Conservation (phyloP, 768 basidiomycete genomes). For the Boletus speciosus region DNA sequence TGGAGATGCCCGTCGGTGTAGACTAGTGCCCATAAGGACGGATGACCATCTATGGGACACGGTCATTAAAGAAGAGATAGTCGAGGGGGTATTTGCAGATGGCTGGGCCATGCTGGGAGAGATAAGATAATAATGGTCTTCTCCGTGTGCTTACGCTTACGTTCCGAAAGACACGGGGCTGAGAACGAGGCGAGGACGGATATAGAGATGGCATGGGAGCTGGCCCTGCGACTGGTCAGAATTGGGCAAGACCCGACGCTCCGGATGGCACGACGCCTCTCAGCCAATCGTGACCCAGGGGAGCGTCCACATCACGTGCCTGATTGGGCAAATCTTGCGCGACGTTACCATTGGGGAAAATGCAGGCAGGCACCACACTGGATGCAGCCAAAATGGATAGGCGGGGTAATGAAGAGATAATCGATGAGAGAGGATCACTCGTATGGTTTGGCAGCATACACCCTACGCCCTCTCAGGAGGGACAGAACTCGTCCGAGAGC, state of each 20-base stretch:
- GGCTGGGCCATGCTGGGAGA: not conserved
- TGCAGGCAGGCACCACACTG: not conserved
- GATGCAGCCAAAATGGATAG: constrained; percentile 4
- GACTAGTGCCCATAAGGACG: not conserved
- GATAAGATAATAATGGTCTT: constrained; percentile 21
- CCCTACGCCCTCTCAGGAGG: constrained; percentile 15
- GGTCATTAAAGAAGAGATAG: constrained; percentile 16
- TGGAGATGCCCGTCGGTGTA: not conserved
- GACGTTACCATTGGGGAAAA: not conserved
- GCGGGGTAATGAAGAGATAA: constrained; percentile 12
- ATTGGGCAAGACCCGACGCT: not conserved
- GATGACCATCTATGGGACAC: constrained; percentile 7
- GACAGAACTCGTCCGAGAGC: constrained; percentile 6
- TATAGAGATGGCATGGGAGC: not conserved
- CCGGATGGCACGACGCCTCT: not conserved
- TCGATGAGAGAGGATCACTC: constrained; percentile 13
- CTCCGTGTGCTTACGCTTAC: not conserved
- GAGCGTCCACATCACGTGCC: not conserved
- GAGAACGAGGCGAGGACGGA: constrained; percentile 5
- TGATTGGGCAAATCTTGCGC: not conserved
- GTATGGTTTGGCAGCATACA: not conserved
- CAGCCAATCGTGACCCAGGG: not conserved
- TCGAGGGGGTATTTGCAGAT: not conserved
- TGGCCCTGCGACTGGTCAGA: too few species aligned
- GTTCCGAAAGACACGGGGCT: constrained; percentile 14